A percentile compares a stretch with the other conserved stretches of the same genome.
Conservation (phyloP, 495 filamentous ascomycete genomes). For the Schizothecium vesticola region DNA sequence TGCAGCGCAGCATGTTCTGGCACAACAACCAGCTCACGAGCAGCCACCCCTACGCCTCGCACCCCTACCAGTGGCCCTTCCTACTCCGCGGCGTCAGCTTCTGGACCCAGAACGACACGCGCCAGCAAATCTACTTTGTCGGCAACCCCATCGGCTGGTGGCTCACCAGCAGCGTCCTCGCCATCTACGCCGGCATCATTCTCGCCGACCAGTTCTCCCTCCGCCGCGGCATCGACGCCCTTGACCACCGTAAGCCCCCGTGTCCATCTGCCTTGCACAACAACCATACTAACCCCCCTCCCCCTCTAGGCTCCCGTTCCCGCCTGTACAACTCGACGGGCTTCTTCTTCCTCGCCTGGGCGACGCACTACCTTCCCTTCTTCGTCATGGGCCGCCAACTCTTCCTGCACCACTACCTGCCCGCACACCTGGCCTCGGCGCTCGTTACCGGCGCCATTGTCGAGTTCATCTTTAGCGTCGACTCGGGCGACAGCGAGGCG, state of each 20-base stretch:
- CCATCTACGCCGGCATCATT: slow-evolving; percentile 88
- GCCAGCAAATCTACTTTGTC: slow-evolving; percentile 96
- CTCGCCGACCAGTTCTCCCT: slow-evolving; percentile 90
- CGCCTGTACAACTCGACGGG: slow-evolving; percentile 97
- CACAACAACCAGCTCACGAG: slow-evolving; percentile 97
- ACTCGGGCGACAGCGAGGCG: slow-evolving; percentile 55
- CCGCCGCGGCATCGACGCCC: slow-evolving; percentile 83
- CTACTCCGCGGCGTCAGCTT: slow-evolving; percentile 94
- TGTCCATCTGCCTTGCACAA: background rate
- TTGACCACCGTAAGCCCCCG: slow-evolving; percentile 78
- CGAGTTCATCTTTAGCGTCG: slow-evolving; percentile 92
- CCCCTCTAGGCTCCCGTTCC: slow-evolving; percentile 66
- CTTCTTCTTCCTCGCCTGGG: slow-evolving; percentile 98
- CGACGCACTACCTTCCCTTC: slow-evolving; percentile 96
- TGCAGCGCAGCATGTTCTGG: slow-evolving; percentile 97
- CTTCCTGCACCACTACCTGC: slow-evolving; percentile 96
- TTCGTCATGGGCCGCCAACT: slow-evolving; percentile 96
- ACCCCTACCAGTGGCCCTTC: slow-evolving; percentile 98
- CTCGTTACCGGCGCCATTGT: slow-evolving; percentile 93
- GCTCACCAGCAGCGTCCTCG: slow-evolving; percentile 84
- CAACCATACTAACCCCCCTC: slow-evolving; percentile 16
- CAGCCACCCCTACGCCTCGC: slow-evolving; percentile 90
- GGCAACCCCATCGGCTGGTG: slow-evolving; percentile 98
- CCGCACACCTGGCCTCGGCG: slow-evolving; percentile 86
- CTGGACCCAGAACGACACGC: slow-evolving; percentile 96